A percentile compares a stretch with the other conserved stretches of the same genome.
Conservation (phyloP, 2,329 filamentous ascomycete species). For the Emergomyces pasteurianus region DNA sequence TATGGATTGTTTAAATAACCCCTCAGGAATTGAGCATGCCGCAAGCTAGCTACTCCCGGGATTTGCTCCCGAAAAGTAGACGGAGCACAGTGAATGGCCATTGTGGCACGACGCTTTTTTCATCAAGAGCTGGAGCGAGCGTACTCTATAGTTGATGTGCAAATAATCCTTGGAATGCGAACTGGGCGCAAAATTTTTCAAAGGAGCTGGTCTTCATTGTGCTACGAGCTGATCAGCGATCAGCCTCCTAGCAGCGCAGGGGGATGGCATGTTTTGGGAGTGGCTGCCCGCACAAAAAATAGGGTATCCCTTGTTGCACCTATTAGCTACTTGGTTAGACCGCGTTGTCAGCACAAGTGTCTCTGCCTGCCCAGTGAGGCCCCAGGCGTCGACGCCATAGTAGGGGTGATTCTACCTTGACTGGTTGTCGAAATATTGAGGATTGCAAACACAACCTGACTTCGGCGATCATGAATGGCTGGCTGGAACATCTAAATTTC, state of each 20-base stretch:
- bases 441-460: neutral
- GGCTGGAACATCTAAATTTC: slow-evolving; percentile 1
- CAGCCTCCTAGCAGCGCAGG: neutral
- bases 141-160: neutral
- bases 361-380: neutral
- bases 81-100: neutral
- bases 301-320: neutral
- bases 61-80: neutral
- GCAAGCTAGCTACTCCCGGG: neutral
- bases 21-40: neutral
- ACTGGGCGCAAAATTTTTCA: neutral
- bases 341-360: neutral
- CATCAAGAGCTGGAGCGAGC: neutral
- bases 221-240: neutral
- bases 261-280: neutral
- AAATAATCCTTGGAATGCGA: neutral
- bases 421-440: neutral
- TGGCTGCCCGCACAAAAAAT: neutral
- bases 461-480: neutral
- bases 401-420: neutral
- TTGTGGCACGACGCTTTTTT: neutral
- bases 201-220: neutral
- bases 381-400: neutral
- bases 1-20: neutral
- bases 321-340: neutral